phyloP scores from a whole-genome alignment of 306 rosid species.

The Cotoneaster glaucophyllus region DNA sequence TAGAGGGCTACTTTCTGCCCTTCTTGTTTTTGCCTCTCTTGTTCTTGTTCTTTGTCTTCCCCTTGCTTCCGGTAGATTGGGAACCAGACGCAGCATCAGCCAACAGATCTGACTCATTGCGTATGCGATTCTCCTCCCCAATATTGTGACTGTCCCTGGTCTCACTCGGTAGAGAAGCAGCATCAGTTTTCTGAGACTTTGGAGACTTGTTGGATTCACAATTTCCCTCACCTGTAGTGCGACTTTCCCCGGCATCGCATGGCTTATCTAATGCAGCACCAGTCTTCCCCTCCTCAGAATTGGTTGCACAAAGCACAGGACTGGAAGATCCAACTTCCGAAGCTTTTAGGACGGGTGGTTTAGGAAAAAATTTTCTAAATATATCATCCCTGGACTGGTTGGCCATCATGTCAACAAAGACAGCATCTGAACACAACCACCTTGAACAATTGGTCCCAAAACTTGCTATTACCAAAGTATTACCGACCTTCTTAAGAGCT shows the following conservation, averaged over 20 bases:
- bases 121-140: no score
- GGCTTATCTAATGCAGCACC: neutral
- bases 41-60: neutral
- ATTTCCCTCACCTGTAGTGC: neutral
- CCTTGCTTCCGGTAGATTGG: neutral
- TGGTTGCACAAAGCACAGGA: neutral
- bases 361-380: conserved; percentile 25
- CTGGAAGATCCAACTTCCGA: neutral
- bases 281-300: neutral
- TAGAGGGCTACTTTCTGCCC: neutral
- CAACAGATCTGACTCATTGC: no score
- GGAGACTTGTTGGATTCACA: neutral
- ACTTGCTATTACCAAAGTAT: conserved; percentile 45
- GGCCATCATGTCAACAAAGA: conserved; percentile 28
- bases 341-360: neutral
- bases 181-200: neutral
- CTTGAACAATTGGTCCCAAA: conserved; percentile 8
- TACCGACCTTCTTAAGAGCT: conserved; percentile 36
- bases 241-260: neutral
- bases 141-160: no score
- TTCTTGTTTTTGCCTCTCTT: neutral
- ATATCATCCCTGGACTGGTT: conserved; percentile 13
- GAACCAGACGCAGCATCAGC: neutral
- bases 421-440: conserved; percentile 24
- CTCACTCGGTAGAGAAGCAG: neutral